Conservation (phyloP, 1,284 basidiomycete species). For the Mycena sp. region DNA sequence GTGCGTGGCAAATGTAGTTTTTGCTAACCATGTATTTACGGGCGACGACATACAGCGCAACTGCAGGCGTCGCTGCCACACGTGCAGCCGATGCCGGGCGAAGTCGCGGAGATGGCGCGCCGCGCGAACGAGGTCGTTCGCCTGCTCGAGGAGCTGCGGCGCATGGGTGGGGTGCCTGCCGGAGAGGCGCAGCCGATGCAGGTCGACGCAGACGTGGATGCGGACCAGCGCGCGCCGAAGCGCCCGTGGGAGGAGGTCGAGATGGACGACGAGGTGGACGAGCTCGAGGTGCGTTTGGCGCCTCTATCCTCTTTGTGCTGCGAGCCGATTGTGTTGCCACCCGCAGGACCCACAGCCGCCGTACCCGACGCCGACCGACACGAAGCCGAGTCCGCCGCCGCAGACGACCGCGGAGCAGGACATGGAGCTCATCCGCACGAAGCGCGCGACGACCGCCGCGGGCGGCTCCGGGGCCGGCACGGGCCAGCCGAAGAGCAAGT, state of each 20-base stretch:
- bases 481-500: constrained; percentile 75
- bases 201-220: neutral
- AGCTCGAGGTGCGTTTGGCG: constrained; percentile 32
- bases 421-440: constrained; percentile 82
- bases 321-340: too few relatives aligned
- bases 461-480: constrained; percentile 47
- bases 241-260: constrained; percentile 78
- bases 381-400: constrained; percentile 22
- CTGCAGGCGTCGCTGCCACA: constrained; percentile 56
- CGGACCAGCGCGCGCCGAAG: constrained; percentile 67
- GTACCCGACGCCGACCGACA: constrained; percentile 35
- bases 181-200: neutral
- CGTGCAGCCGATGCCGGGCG: constrained; percentile 59
- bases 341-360: constrained; percentile 26
- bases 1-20: constrained; percentile 45
- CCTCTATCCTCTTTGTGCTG: constrained; percentile 1
- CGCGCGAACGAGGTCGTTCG: constrained; percentile 70
- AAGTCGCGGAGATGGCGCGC: constrained; percentile 73
- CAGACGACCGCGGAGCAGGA: constrained; percentile 77
- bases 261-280: constrained; percentile 21
- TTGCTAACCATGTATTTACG: constrained; percentile 11
- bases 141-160: constrained; percentile 69
- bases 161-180: constrained; percentile 40
- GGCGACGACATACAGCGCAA: constrained; percentile 47
- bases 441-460: constrained; percentile 73